Base-by-base conservation (phyloP, 768 basidiomycete genomes). In the Boletus eberwhitei region DNA sequence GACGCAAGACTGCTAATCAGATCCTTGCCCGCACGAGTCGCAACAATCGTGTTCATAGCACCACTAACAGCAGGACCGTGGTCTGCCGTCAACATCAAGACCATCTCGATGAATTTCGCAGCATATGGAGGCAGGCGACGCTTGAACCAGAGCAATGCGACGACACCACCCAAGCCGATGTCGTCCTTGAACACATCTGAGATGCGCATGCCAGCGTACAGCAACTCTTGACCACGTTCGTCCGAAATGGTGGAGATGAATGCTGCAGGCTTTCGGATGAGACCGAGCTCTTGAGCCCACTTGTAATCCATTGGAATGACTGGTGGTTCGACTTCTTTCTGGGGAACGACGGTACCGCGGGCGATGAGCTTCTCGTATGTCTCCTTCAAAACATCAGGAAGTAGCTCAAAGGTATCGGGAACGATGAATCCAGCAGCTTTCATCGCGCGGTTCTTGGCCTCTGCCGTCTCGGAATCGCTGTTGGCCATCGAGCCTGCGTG, bases 231-330 rank as follows among this genome's bases (percentile, higher is more conserved):
- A 1, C 97, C 97, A 68, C 96, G 90, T 80, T 98, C 97, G 75
- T 99, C 97, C 46, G 94, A 97, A 75, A 98, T 99, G 61, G 97
- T 97, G 32, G 94, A 97, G 79, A 97, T 96, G 80, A 96, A 97
- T 3, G 97, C 94, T 37, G 96, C 95, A 19, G 95, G 97, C 77
- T 98, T 98, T 71, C 96, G 88, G 77, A 98, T 95, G 69, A 99
- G 86, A 53, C 96, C 96, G 52, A 98, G 87, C 77, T 97, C 93
- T 76, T 95, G 92, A 35, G 95, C 95, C 96, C 96, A 98, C 80
- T 98, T 98, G 86, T 98, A 99, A 77, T 99, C 96, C 93, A 98
- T 98, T n/a, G 96, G 96, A 70, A 98, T 98, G 53, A 90, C 86
- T 11, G 96, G 96, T 5, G 95, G 93, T 22, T 93, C 90, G 51